Conservation (phyloP, 495 filamentous ascomycete species). For the Clohesyomyces aquaticus region DNA sequence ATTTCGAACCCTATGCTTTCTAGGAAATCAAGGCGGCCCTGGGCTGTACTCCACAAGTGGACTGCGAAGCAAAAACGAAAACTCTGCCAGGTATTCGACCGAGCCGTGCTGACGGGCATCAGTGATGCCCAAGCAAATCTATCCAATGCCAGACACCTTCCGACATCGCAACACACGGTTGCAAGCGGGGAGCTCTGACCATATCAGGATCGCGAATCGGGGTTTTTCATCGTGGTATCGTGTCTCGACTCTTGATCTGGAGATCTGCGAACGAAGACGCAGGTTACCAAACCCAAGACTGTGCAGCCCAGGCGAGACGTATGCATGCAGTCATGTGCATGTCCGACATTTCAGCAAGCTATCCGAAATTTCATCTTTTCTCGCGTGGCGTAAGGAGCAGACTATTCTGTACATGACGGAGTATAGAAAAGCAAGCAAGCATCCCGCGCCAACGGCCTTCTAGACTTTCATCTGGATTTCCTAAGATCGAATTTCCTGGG, state of each 20-base stretch:
- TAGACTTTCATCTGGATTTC: not conserved
- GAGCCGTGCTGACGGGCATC: not conserved
- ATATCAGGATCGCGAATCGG: not conserved
- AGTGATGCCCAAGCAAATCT: not conserved
- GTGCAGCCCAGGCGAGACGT: too few relatives aligned
- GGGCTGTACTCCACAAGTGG: not conserved
- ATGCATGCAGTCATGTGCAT: not conserved
- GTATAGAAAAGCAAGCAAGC: not conserved
- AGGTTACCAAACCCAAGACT: too few relatives aligned
- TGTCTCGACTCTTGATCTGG: not conserved
- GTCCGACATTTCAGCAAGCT: not conserved
- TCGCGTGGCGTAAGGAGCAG: too few relatives aligned
- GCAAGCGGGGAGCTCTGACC: not conserved
- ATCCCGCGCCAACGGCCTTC: slow-evolving; percentile 1
- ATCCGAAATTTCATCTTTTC: not conserved
- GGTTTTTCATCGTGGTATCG: not conserved
- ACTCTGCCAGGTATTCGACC: not conserved
- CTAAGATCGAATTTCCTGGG: too few relatives aligned
- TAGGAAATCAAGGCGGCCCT: not conserved
- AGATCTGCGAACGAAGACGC: not conserved
- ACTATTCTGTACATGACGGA: slow-evolving; percentile 3
- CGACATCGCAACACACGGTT: not conserved
- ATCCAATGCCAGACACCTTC: not conserved
- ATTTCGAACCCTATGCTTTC: not conserved
- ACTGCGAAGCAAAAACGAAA: not conserved